A percentile compares a stretch with the other conserved stretches of the same genome.
phyloP scores from a whole-genome alignment of 176 grass and related monocot genomes.

The Oryza officinalis region DNA sequence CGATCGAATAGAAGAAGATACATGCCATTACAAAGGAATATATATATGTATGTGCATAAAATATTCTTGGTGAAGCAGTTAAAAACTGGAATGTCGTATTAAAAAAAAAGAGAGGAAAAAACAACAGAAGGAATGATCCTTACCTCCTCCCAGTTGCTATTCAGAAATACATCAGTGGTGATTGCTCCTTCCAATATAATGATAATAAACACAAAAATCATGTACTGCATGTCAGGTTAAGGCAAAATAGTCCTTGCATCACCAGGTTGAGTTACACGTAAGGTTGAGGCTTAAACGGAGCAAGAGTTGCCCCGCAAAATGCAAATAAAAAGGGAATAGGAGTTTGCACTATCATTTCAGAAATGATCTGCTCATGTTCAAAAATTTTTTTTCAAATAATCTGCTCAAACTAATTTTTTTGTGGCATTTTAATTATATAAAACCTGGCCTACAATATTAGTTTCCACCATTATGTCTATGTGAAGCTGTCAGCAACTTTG shows the following conservation, averaged over 20 bases:
- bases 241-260: conserved; percentile 38
- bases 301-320: neutral
- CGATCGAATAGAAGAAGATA: neutral
- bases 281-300: neutral
- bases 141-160: conserved; percentile 92
- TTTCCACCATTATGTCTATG: neutral
- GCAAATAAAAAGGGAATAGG: neutral
- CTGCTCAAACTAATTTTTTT: neutral
- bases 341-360: neutral
- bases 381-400: neutral
- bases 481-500: neutral
- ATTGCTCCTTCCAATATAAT: conserved; percentile 74
- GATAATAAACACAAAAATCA: conserved; percentile 59
- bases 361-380: neutral
- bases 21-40: neutral
- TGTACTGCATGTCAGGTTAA: conserved; percentile 70
- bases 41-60: neutral
- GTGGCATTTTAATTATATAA: neutral
- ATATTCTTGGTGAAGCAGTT: neutral
- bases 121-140: neutral
- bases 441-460: neutral
- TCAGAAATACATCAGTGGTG: conserved; percentile 79
- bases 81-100: neutral
- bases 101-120: neutral
- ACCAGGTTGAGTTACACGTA: conserved; percentile 9